phyloP scores from a whole-genome alignment of 805 yeast genomes.

The Kazachstania psychrophila region DNA sequence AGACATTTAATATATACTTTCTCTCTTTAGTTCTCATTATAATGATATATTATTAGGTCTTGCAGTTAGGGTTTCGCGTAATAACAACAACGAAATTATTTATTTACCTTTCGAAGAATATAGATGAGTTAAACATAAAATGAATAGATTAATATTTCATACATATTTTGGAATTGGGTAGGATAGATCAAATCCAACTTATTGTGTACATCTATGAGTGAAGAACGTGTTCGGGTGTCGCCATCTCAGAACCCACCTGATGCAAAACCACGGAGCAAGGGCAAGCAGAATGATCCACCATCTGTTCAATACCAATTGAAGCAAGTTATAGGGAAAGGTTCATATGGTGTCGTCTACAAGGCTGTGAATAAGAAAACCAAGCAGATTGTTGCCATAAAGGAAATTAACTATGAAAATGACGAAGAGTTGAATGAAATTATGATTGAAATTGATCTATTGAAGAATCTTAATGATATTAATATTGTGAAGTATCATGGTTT shows the following conservation, averaged over 20 bases:
- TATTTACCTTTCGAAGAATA: no score
- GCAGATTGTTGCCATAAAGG: slow-evolving; percentile 71
- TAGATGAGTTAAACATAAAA: no score
- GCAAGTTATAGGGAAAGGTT: slow-evolving; percentile 78
- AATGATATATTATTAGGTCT: no score
- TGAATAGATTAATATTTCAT: no score
- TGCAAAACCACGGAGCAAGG: slow-evolving; percentile 1
- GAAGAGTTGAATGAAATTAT: slow-evolving; percentile 52
- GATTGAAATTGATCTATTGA: slow-evolving; percentile 64
- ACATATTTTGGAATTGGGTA: no score
- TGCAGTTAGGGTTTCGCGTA: no score
- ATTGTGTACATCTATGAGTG: no score
- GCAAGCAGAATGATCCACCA: neutral
- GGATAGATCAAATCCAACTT: no score
- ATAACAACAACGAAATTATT: no score
- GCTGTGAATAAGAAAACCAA: slow-evolving; percentile 60
- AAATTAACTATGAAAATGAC: slow-evolving; percentile 60
- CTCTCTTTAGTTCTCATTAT: no score
- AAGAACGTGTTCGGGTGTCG: slow-evolving; percentile 3
- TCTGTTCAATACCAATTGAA: slow-evolving; percentile 38
- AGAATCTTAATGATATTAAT: slow-evolving; percentile 74
- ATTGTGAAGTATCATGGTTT: slow-evolving; percentile 91
- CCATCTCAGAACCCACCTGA: slow-evolving; percentile 8
- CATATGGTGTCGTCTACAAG: slow-evolving; percentile 77
- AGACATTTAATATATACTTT: no score